Base-by-base conservation (phyloP, 2,329 filamentous ascomycete genomes). In the Botrytis paeoniae region DNA sequence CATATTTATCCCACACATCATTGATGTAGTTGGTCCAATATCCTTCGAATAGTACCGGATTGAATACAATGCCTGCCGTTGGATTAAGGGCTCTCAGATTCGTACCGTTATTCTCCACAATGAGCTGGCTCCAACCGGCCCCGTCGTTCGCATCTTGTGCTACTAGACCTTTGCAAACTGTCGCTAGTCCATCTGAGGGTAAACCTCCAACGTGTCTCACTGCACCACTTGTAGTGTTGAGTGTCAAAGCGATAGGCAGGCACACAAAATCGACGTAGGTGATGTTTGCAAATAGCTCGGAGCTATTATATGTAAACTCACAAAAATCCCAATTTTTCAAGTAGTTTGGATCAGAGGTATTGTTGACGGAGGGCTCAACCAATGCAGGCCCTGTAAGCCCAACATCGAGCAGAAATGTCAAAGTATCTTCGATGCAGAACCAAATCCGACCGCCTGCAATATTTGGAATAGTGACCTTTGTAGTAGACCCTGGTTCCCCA, bases 361-460 rank as follows among this genome's bases (percentile, higher is more conserved):
- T 94, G 54, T 88, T 91, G 43, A 91, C 88, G n/a, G 89, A 90
- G 0, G 92, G 92, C 82, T 94, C 92, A 59, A 94, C 92, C 22
- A 94, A 85, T 3, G 88, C 90, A 20, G 92, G 89, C 25, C 89
- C 75, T 3, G 88, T 89, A 81, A 93, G 93, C 18, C 75, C 75
- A 1, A 88, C 89, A 81, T 94, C 94, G 70, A 94, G 81, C 18
- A 88, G 83, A 81, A 94, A 94, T 1, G 85, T 89, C 65, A 94
- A 84, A 43, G 86, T 86, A 66, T 82, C 82, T 75, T 87, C 87
- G 73, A 88, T 84, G 71, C 86, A 89, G 81, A 93, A 92, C 89
- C 91, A 95, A 79, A 95, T 88, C 73, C 92, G 87, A 2, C 88
- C 91, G 48, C 92, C 92, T 4, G 88, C 90, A 37, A 94, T 86